Conservation (phyloP, 192 early-diverging fungal species). For the Mortierella antarctica region DNA sequence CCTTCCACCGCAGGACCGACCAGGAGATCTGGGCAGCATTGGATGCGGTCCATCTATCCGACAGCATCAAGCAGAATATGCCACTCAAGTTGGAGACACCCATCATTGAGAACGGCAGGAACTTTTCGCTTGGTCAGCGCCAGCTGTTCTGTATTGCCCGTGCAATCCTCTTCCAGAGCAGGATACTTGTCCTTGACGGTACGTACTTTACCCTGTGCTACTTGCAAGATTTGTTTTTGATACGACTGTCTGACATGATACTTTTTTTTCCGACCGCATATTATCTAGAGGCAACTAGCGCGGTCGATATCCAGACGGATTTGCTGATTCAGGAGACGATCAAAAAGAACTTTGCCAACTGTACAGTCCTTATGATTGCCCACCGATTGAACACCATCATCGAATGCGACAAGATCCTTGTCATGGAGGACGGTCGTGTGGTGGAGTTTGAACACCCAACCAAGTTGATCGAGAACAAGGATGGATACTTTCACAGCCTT, state of each 20-base stretch:
- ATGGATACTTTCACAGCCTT: conserved; percentile 54
- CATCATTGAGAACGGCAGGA: conserved; percentile 63
- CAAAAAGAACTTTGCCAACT: conserved; percentile 58
- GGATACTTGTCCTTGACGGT: conserved; percentile 76
- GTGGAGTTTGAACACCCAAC: conserved; percentile 56
- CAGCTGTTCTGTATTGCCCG: conserved; percentile 72
- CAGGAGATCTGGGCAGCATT: conserved; percentile 76
- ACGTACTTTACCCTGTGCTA: background rate
- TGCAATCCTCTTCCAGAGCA: conserved; percentile 61
- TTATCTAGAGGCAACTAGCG: conserved; percentile 62
- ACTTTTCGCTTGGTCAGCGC: conserved; percentile 67
- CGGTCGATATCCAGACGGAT: conserved; percentile 63
- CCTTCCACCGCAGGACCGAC: conserved; percentile 68
- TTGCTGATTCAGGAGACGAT: conserved; percentile 62
- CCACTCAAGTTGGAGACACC: conserved; percentile 52
- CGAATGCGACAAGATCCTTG: conserved; percentile 65
- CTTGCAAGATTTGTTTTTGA: background rate
- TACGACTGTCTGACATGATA: background rate
- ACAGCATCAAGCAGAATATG: conserved; percentile 55
- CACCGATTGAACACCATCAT: conserved; percentile 69
- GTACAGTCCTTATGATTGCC: conserved; percentile 75
- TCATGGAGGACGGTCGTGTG: conserved; percentile 61
- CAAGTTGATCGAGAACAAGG: conserved; percentile 49
- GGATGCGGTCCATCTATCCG: conserved; percentile 54
- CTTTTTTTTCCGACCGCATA: background rate